Conservation (phyloP, 306 rosid species). For the Fragaria ananassa region DNA sequence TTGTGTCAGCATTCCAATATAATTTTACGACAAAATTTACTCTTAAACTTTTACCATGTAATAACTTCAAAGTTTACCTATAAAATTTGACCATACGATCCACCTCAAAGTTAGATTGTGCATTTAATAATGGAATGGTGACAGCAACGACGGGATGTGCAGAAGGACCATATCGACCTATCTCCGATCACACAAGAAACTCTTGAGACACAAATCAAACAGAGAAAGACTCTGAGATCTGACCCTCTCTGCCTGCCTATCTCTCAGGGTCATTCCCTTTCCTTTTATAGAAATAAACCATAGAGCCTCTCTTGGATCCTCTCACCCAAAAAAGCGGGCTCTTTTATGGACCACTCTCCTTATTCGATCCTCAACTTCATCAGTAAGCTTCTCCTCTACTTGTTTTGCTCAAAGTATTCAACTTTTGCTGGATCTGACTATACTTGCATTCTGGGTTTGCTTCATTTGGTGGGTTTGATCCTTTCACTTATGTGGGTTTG, state of each 20-base stretch:
- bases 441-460: constrained; percentile 18
- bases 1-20: too few species aligned
- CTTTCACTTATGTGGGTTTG: constrained; percentile 11
- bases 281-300: neutral
- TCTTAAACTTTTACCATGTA: too few species aligned
- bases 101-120: neutral
- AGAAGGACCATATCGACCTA: neutral
- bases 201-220: neutral
- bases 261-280: neutral
- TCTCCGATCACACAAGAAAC: neutral
- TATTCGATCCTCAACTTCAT: constrained; percentile 6
- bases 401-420: neutral
- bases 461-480: constrained; percentile 15
- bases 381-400: constrained; percentile 23
- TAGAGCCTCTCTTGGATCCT: constrained; percentile 3
- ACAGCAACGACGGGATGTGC: neutral
- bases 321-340: neutral
- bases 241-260: neutral
- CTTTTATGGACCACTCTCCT: neutral
- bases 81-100: neutral
- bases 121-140: too few species aligned
- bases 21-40: too few species aligned
- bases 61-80: too few species aligned
- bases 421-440: constrained; percentile 30
- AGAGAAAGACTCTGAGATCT: neutral